These are phyloP conservation scores for Jasminum sambac DNA, from an alignment of 257 asterid genomes.

Conservation along the genomic window DNA sequence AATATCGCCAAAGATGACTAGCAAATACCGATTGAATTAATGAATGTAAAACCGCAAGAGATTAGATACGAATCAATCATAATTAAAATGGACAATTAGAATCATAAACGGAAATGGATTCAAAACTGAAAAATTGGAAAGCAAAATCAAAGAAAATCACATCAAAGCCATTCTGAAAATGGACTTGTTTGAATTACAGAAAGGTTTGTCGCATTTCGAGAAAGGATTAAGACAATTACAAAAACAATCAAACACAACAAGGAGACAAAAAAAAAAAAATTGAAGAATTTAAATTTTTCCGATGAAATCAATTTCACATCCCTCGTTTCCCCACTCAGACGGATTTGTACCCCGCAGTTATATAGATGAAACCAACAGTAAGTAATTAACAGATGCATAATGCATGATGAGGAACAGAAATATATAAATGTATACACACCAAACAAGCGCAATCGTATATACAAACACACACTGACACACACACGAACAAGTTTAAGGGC, in stretches of 20 bases:
- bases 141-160: background rate
- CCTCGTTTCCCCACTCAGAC: background rate
- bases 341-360: background rate
- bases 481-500: slow-evolving; percentile 15
- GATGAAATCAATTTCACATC: slow-evolving; percentile 16
- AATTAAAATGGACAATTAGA: background rate
- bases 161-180: background rate
- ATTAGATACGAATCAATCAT: background rate
- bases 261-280: background rate
- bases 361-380: slow-evolving; percentile 17
- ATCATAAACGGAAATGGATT: background rate
- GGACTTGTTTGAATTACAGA: no score
- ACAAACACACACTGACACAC: background rate
- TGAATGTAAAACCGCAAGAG: slow-evolving; percentile 6
- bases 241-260: slow-evolving; percentile 9
- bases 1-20: background rate
- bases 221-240: slow-evolving; percentile 5
- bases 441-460: background rate
- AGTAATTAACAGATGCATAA: slow-evolving; percentile 20
- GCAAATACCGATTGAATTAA: background rate
- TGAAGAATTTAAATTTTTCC: background rate
- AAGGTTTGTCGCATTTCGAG: background rate
- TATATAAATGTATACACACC: background rate
- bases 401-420: slow-evolving; percentile 17
- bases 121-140: background rate